phyloP scores from a whole-genome alignment of 768 basidiomycete species.

The Cystobasidium ongulense region DNA sequence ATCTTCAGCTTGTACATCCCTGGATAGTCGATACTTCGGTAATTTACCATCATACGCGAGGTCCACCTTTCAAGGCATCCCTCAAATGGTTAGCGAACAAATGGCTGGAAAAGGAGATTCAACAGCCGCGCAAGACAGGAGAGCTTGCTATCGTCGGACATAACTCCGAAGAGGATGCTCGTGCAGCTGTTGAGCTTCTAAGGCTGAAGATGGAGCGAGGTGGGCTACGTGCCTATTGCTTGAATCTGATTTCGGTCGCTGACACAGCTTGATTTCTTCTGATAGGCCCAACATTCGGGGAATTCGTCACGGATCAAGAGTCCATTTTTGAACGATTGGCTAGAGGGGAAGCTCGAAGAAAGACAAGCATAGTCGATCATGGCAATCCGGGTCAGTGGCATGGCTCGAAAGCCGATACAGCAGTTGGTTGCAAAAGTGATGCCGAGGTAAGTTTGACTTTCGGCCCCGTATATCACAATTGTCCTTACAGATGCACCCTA shows the following conservation, averaged over 20 bases:
- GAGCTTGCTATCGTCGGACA: conserved; percentile 53
- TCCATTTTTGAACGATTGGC: conserved; percentile 78
- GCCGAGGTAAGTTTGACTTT: conserved; percentile 53
- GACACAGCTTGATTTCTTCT: not conserved
- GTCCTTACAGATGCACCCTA: not conserved
- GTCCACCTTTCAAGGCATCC: conserved; percentile 85
- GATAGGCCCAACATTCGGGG: conserved; percentile 66
- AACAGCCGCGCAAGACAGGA: conserved; percentile 45
- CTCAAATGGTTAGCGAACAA: conserved; percentile 95
- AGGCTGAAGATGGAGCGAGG: conserved; percentile 71
- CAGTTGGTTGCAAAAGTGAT: conserved; percentile 66
- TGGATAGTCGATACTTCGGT: conserved; percentile 85
- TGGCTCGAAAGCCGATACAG: conserved; percentile 69
- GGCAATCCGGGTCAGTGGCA: conserved; percentile 78
- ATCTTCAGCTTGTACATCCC: conserved; percentile 44
- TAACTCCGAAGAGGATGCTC: conserved; percentile 88
- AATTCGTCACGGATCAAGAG: conserved; percentile 75
- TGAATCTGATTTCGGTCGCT: not conserved
- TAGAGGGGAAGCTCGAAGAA: conserved; percentile 45
- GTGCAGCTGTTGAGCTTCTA: conserved; percentile 75
- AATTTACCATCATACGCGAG: conserved; percentile 82
- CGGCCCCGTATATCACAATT: not conserved
- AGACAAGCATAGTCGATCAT: conserved; percentile 67
- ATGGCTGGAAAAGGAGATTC: conserved; percentile 85
- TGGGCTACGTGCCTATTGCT: conserved; percentile 38